Percentiles rank a stretch among this genome's conserved stretches.
Conservation (phyloP, 1,139 yeast species). For the Candida glucosophila region DNA sequence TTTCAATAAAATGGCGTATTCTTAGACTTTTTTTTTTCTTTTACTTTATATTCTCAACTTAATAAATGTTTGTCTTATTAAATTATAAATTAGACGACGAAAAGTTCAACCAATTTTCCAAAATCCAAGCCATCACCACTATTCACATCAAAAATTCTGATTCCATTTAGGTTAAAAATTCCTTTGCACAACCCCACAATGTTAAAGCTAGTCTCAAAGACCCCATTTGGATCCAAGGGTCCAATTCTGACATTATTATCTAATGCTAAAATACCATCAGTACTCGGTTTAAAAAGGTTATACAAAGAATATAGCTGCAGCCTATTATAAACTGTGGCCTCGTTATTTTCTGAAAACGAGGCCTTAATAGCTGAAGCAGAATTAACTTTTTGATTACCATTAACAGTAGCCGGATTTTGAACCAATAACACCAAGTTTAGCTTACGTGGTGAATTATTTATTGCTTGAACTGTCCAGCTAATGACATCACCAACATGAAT, state of each 20-base stretch:
- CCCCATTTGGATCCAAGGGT: conserved; percentile 51
- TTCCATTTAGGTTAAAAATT: conserved; percentile 55
- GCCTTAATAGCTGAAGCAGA: too few relatives aligned
- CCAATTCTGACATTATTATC: conserved; percentile 61
- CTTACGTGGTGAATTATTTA: conserved; percentile 44
- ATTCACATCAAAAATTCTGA: conserved; percentile 51
- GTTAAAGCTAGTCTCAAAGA: conserved; percentile 55
- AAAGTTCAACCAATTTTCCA: conserved; percentile 62
- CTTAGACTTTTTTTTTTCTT: not conserved
- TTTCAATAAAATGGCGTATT: conserved; percentile 4
- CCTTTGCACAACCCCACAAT: conserved; percentile 61
- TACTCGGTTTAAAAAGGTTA: conserved; percentile 24
- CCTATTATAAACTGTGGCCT: conserved; percentile 14
- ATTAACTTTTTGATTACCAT: too few relatives aligned
- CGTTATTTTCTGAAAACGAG: conserved; percentile 6
- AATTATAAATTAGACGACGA: conserved; percentile 31
- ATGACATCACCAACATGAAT: conserved; percentile 54
- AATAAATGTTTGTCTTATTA: not conserved
- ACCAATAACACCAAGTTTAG: conserved; percentile 37
- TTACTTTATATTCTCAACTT: too few relatives aligned
- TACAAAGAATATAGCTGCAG: conserved; percentile 24
- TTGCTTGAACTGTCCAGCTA: conserved; percentile 60
- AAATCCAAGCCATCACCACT: conserved; percentile 69
- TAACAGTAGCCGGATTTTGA: conserved; percentile 16
- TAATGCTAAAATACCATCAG: conserved; percentile 48